Base-by-base conservation (phyloP, 140 eudicot genomes). In the Bidens hawaiensis region DNA sequence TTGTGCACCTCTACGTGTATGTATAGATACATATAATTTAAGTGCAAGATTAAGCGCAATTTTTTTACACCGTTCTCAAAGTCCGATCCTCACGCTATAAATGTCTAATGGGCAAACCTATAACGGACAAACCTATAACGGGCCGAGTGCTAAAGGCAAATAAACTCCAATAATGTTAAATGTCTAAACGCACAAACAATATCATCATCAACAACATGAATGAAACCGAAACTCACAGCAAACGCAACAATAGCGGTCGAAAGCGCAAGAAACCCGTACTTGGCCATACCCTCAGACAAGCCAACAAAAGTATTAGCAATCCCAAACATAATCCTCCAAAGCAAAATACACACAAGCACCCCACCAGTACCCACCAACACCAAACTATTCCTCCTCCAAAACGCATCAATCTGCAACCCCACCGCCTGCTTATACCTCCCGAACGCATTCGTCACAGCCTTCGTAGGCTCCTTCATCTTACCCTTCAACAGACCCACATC, bases 181-280 rank as follows among this genome's bases (percentile, higher is more conserved):
- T n/a, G n/a, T 48, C 22, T 47, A 7, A 46, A 2, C 19, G 19
- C 3, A 48, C 24, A 19, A 18, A 40, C 13, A 31, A 23, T 12
- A 55, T 21, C 33, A 36, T 6, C 31, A 59, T 41, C n/a, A n/a
- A n/a, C n/a, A 49, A 25, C 50, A 69, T 57, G 3, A 11, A 36
- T 8, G 12, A 36, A 43, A 36, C 43, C 43, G 3, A 64, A 69
- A 83, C 99, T 87, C 90, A 91, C 99, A 64, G 87, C 56, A 81
- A 93, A 93, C 1, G 89, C 93, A 25, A 93, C 99, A 15, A 93
- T 83, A 60, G 99, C 94, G 1, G 87, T 47, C 0, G 99, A 93
- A 72, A 93, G 96, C 45, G 99, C 99, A 68, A 93, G 95, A 60
- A 93, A 88, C 24, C 96, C 99, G 73, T 87, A 93, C 87, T 93